These are phyloP conservation scores for Trypanosomatidae sp. DNA, from an alignment of 208 protist genomes.

Conservation along the genomic window DNA sequence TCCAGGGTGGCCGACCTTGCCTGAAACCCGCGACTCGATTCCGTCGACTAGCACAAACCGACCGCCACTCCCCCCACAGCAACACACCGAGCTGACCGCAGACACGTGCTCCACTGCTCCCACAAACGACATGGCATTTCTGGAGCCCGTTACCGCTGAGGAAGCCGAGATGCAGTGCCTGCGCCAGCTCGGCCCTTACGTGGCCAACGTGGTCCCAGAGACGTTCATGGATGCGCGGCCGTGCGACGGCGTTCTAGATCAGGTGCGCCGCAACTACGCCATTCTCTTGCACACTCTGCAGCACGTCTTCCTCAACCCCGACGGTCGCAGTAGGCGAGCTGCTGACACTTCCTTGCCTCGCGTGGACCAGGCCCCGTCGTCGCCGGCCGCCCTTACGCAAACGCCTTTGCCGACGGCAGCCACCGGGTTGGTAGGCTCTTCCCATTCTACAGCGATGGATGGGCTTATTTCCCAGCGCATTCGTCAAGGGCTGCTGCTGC, in stretches of 20 bases:
- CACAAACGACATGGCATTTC: neutral
- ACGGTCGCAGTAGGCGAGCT: neutral
- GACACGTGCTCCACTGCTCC: neutral
- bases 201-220: slow-evolving; percentile 48
- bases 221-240: slow-evolving; percentile 62
- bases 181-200: slow-evolving; percentile 30
- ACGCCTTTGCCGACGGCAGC: slow-evolving; percentile 1
- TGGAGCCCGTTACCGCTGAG: neutral
- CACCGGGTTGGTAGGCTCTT: neutral
- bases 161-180: slow-evolving; percentile 20
- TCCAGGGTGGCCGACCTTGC: neutral
- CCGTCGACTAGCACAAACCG: neutral
- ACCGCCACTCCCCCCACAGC: neutral
- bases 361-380: neutral
- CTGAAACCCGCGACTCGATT: neutral
- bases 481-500: slow-evolving; percentile 37
- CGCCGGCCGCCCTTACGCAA: neutral
- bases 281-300: slow-evolving; percentile 37
- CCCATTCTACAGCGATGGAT: neutral
- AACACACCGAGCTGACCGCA: neutral
- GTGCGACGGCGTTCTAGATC: slow-evolving; percentile 19
- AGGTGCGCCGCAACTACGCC: slow-evolving; percentile 39
- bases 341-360: neutral
- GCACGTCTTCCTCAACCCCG: slow-evolving; percentile 23
- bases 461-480: slow-evolving; percentile 19